Evolutionary conservation across 345 rosid genomes (phyloP).

Genomic region (Aquilaria sinensis): DNA sequence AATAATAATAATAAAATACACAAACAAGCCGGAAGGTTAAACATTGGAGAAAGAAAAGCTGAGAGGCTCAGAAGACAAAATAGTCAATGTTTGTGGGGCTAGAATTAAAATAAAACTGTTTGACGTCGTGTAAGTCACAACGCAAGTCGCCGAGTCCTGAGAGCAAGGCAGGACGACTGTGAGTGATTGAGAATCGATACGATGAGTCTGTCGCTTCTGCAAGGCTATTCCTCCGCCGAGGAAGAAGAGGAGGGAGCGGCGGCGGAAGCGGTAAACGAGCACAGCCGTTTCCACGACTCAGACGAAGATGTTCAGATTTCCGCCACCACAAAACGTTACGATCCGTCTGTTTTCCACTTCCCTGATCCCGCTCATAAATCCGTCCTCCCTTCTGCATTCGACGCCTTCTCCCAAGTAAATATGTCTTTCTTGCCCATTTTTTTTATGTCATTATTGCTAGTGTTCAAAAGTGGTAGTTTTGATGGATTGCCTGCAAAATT

Average conservation of each 20-base stretch:
- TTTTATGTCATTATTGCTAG: not conserved
- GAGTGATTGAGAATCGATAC: not conserved
- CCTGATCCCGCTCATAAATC: slow-evolving; percentile 34
- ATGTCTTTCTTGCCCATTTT: not conserved
- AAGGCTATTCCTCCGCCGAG: slow-evolving; percentile 82
- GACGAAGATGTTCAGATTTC: slow-evolving; percentile 31
- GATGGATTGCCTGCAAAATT: no score
- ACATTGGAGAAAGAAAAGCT: no score
- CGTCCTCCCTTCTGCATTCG: slow-evolving; percentile 79
- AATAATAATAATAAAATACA: no score
- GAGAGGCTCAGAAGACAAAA: no score
- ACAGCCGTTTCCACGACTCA: slow-evolving; percentile 13
- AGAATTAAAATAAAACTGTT: no score
- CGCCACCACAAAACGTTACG: slow-evolving; percentile 23
- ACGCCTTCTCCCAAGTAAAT: slow-evolving; percentile 73
- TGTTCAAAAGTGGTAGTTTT: no score
- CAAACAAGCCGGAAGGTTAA: no score
- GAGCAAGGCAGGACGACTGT: not conserved
- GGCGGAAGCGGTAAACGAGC: slow-evolving; percentile 19
- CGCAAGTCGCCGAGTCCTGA: no score
- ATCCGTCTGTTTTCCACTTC: slow-evolving; percentile 39
- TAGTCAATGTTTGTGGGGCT: no score
- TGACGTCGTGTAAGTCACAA: no score
- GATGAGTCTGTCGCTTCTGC: slow-evolving; percentile 84
- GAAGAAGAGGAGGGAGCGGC: slow-evolving; percentile 50